A percentile compares a stretch with the other conserved stretches of the same genome.
These are phyloP conservation scores for Dendrocalamus latiflorus DNA, from an alignment of 202 grass and related monocot species.

Conservation along the genomic window DNA sequence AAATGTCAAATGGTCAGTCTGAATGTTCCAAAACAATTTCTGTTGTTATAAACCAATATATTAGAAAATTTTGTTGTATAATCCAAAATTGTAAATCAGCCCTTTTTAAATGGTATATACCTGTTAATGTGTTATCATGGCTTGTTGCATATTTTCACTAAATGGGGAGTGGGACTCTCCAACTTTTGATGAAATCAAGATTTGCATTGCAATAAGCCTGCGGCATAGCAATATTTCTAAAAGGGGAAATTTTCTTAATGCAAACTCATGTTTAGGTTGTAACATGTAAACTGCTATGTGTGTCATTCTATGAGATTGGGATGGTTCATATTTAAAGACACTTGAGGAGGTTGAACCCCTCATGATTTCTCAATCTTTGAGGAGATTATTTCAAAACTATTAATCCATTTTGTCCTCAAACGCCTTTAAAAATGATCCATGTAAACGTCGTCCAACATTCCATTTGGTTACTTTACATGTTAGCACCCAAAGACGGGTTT, in stretches of 20 bases:
- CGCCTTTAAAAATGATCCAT: background rate
- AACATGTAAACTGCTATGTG: background rate
- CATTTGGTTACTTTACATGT: background rate
- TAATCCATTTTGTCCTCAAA: background rate
- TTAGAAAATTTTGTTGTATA: background rate
- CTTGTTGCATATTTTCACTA: background rate
- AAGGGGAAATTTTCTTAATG: background rate
- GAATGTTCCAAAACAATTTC: slow-evolving; percentile 12
- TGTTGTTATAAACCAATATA: slow-evolving; percentile 10
- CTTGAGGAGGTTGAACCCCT: background rate
- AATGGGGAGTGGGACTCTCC: background rate
- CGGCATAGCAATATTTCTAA: background rate
- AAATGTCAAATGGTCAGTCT: background rate
- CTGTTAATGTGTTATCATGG: slow-evolving; percentile 5
- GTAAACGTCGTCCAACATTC: background rate
- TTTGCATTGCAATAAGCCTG: background rate
- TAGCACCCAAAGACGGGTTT: background rate
- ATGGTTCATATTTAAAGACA: background rate
- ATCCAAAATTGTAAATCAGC: background rate
- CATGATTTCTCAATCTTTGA: slow-evolving; percentile 1
- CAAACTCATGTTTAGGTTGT: background rate
- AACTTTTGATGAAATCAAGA: background rate
- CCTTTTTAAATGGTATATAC: background rate
- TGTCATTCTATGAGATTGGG: background rate
- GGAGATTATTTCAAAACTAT: background rate